Conservation (phyloP, 2,329 filamentous ascomycete genomes). For the Aspergillus pseudonomiae region DNA sequence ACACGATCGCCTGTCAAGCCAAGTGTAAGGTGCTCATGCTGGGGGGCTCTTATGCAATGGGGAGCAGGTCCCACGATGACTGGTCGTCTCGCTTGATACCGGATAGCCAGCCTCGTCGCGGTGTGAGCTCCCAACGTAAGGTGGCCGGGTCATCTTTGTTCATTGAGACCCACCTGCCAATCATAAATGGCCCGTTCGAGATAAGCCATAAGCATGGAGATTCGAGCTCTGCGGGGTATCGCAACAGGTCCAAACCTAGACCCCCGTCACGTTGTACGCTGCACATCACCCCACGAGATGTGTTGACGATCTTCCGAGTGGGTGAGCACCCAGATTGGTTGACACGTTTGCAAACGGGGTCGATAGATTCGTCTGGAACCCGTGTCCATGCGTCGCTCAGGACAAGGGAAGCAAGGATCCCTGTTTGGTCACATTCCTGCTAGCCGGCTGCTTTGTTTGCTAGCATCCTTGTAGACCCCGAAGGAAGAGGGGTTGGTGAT, state of each 20-base stretch:
- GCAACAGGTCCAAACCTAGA: neutral
- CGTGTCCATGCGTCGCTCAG: neutral
- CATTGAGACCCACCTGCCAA: neutral
- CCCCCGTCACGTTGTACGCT: neutral
- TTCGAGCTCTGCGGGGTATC: conserved; percentile 2
- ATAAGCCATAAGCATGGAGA: neutral
- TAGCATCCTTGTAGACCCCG: neutral
- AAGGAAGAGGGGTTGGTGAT: neutral
- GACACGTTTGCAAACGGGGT: neutral
- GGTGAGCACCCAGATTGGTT: neutral
- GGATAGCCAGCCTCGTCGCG: neutral
- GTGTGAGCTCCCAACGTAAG: neutral
- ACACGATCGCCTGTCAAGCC: neutral
- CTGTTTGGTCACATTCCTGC: neutral
- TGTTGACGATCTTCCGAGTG: neutral
- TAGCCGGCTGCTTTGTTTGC: neutral
- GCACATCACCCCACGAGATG: neutral
- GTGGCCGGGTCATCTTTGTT: neutral
- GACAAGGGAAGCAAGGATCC: neutral
- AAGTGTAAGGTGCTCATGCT: neutral
- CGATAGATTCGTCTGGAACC: neutral
- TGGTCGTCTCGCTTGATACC: neutral
- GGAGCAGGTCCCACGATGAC: neutral
- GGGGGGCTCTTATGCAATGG: neutral
- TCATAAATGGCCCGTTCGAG: neutral